Base-by-base conservation (phyloP, 768 basidiomycete species). In the Pluteus cervinus region DNA sequence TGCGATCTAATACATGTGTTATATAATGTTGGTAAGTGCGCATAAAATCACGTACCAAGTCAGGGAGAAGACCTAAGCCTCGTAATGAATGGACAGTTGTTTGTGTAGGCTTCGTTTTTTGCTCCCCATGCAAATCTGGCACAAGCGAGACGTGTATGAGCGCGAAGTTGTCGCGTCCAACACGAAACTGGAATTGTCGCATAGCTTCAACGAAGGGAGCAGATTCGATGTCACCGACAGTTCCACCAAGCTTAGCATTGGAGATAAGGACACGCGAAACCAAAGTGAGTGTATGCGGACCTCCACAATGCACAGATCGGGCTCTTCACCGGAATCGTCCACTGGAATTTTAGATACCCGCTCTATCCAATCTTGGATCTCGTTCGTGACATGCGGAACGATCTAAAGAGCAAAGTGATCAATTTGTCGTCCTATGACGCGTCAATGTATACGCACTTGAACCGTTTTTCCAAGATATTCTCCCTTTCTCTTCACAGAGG, bases 101-200 rank as follows among this genome's bases (percentile, higher is more conserved):
- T 59, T 99, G 94, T 0, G 94, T 99, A 1, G 94, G 94, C 57
- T 99, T 99, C 6, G 94, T 99, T 64, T 99, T 99, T 55, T 97
- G 94, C 59, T 99, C 94, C 39, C 94, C 94, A 37, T 96, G 91
- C 73, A 99, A 89, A 52, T 96, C 90, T 12, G 94, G 94, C n/a
- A 99, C 91, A 21, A 99, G 80, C 5, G 90, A 93, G 33, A 99
- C 94, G 49, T 97, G 93, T 42, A 98, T 82, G 38, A 98, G 78
- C 0, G 94, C 93, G 56, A 97, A 97, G 63, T 98, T 97, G 41
- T 91, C 88, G 55, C 86, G 76, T 12, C 94, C 93, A 15, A 98
- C 93, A 39, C 94, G 83, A 70, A 97, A 97, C 56, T 99, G 94
- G 73, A 99, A 99, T 59, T 99, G 94, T n/a, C 94, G 81, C 86